Evolutionary conservation across 2,329 filamentous ascomycete species (phyloP), one percentile per base, ranked within the genome.

Genomic region (Colletotrichum kahawae): DNA sequence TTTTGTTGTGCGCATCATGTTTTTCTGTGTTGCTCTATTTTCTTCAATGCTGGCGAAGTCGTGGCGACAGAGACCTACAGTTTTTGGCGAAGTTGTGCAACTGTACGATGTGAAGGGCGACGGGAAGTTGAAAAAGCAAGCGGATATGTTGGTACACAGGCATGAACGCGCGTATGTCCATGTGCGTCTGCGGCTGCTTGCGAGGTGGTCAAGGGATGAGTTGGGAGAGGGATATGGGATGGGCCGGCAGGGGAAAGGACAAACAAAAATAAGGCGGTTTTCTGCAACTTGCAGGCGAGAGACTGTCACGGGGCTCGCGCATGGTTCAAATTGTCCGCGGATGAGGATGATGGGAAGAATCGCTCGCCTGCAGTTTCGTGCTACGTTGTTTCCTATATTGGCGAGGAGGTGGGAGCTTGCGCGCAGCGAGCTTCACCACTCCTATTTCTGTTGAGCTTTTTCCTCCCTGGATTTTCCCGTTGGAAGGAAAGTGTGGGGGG

Each of bases 101-200:
- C 70, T 75, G 71, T 76, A 76, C 66, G 74, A 76, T 76, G 74
- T 36, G 62, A 64, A 24, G 74, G 34, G 67, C 63, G 43, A 62
- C 29, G 57, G 38, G 21, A 67, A 16, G 56, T 31, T 27, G 60
- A 48, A 75, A 75, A 75, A 71, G 72, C 71, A 29, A 71, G 63
- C 54, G n/a, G 51, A 21, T 29, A 54, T 68, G 59, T 75, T 71
- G 67, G 67, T 36, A 71, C 68, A 68, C 72, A 67, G 57, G 59
- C 67, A 65, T 24, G 48, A 70, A 21, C 67, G 10, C 43, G 31
- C 48, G 64, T 38, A 56, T 21, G 12, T 21, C 9, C 21, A 68
- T 21, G 29, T 57, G 38, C 70, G 57, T 31, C n/a, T 70, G 43
- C 34, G 70, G 66, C 36, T 62, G 43, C 71, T 34, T 63, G 57